Base-by-base conservation (phyloP, 2,329 filamentous ascomycete genomes). In the Fusarium verticillioides region DNA sequence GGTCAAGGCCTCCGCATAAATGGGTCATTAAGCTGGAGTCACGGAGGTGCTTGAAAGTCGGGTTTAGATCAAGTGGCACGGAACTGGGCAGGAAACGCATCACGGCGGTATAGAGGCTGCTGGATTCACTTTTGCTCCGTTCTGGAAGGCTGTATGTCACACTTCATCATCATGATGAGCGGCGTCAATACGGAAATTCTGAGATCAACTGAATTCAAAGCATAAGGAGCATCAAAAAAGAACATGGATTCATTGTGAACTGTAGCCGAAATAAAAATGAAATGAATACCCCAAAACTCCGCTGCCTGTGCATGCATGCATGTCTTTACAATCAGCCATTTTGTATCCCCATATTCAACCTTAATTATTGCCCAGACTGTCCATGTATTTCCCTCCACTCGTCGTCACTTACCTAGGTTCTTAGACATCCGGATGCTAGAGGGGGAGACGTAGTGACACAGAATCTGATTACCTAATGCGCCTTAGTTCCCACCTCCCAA, bases 1-100 rank as follows among this genome's bases (percentile, higher is more conserved):
- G 91, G 88, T 97, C 87, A 93, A 93, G 89, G 92, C 93, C 81
- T 87, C 92, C 81, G 92, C 93, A 85, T 94, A 93, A 87, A 84
- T 82, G 75, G 74, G 77, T 76, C 73, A 83, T 84, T 82, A 75
- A 75, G 75, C 68, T 78, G 77, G 77, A 78, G 77, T 78, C 73
- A 76, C 73, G 83, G 76, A 74, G 78, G 76, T 78, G 77, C 77
- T 77, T 75, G 78, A 74, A 75, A 77, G 80, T 76, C 79, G 79
- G 79, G 69, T 80, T 81, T 82, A 82, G 81, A 83, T 79, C 75
- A 78, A 79, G 78, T 77, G 78, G 78, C 78, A 82, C 76, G 79
- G 78, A 78, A 75, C 79, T 77, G 77, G 79, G 77, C 77, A 78
- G 76, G 79, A 80, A 79, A 81, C 75, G 76, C 76, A 80, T 80